These are phyloP conservation scores for Cystofilobasidium macerans DNA, from an alignment of 768 basidiomycete genomes.

Conservation along the genomic window DNA sequence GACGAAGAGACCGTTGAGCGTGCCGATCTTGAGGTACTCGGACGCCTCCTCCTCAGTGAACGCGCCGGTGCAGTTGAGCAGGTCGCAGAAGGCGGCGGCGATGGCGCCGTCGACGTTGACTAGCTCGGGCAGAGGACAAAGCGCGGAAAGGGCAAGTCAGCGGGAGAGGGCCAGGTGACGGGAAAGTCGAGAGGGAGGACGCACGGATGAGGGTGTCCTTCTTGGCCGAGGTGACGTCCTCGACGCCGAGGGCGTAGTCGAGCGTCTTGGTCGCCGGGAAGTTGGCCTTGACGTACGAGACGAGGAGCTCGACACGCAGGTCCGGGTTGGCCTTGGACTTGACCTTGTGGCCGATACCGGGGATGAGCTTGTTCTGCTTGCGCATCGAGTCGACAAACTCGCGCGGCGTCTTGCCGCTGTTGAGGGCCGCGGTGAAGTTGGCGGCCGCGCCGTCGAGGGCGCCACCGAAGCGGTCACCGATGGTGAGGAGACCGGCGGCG, in stretches of 20 bases:
- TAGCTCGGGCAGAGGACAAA: neutral
- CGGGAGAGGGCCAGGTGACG: no score
- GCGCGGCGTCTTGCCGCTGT: conserved; percentile 86
- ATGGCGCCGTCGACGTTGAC: conserved; percentile 42
- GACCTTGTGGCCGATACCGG: conserved; percentile 99
- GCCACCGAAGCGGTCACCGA: conserved; percentile 96
- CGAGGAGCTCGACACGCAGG: conserved; percentile 49
- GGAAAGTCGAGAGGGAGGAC: conserved; percentile 46
- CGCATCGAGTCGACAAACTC: conserved; percentile 92
- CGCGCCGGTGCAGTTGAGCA: conserved; percentile 80
- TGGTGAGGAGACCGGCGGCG: conserved; percentile 89
- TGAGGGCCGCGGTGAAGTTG: conserved; percentile 88
- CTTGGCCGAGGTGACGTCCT: conserved; percentile 95
- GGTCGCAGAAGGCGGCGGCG: conserved; percentile 90
- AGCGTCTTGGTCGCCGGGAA: conserved; percentile 59
- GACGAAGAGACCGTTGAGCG: conserved; percentile 92
- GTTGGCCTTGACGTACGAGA: conserved; percentile 88
- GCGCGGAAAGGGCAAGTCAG: conserved; percentile 14
- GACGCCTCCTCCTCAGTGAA: conserved; percentile 93
- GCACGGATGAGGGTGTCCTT: conserved; percentile 62
- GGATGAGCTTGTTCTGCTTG: conserved; percentile 90
- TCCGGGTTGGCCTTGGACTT: conserved; percentile 96
- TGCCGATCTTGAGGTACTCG: conserved; percentile 87
- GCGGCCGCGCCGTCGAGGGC: conserved; percentile 92
- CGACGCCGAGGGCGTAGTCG: conserved; percentile 68